These are phyloP conservation scores for Phytophthora pini DNA, from an alignment of 352 stramenopile genomes.

Conservation along the genomic window DNA sequence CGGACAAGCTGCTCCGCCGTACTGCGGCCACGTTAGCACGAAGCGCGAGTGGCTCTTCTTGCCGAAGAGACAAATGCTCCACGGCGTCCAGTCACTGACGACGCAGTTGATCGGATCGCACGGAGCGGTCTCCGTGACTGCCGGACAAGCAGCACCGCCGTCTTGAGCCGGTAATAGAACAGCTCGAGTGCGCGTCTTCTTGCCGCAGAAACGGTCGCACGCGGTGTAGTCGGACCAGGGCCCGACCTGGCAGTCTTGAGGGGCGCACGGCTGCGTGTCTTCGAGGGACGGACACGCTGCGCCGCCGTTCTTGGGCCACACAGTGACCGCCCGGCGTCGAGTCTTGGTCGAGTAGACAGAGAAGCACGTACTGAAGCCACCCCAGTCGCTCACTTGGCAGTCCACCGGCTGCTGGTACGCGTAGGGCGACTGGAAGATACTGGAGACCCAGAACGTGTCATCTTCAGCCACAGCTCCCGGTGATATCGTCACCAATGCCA, in stretches of 20 bases:
- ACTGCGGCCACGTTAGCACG: slow-evolving; percentile 43
- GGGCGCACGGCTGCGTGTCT: slow-evolving; percentile 51
- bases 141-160: slow-evolving; percentile 34
- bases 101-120: slow-evolving; percentile 60
- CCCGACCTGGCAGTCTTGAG: slow-evolving; percentile 48
- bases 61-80: slow-evolving; percentile 43
- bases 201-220: slow-evolving; percentile 38
- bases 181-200: slow-evolving; percentile 43
- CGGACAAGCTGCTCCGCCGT: slow-evolving; percentile 46
- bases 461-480: slow-evolving; percentile 8
- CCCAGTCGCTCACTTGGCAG: slow-evolving; percentile 40
- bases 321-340: slow-evolving; percentile 42
- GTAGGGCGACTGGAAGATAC: slow-evolving; percentile 1
- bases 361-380: slow-evolving; percentile 42
- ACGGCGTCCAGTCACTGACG: slow-evolving; percentile 50
- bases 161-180: slow-evolving; percentile 35
- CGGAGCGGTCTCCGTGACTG: slow-evolving; percentile 32
- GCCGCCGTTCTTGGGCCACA: slow-evolving; percentile 38
- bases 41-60: slow-evolving; percentile 44
- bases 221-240: slow-evolving; percentile 38
- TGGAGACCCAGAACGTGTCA: slow-evolving; percentile 21
- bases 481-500: slow-evolving; percentile 8
- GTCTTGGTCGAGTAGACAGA: slow-evolving; percentile 44
- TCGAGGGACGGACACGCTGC: slow-evolving; percentile 46
- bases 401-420: slow-evolving; percentile 3